A percentile compares a stretch with the other conserved stretches of the same genome.
These are phyloP conservation scores for Coleophoma cylindrospora DNA, from an alignment of 2,329 filamentous ascomycete species.

Conservation along the genomic window DNA sequence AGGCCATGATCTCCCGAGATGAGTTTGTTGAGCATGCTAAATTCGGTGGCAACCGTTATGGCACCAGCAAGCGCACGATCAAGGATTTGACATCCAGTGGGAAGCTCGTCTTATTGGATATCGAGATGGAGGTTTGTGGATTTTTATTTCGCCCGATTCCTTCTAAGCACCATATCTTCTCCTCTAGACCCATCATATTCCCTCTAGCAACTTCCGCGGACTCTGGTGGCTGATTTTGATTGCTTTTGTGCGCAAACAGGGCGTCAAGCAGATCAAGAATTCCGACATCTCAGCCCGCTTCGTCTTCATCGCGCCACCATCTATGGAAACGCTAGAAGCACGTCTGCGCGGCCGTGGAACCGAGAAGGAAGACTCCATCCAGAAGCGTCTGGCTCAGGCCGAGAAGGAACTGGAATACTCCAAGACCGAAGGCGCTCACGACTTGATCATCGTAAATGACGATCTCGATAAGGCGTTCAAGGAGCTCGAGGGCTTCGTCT, in stretches of 20 bases:
- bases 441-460: constrained; percentile 63
- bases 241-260: constrained; percentile 35
- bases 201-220: too few species aligned
- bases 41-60: constrained; percentile 84
- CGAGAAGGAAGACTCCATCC: constrained; percentile 69
- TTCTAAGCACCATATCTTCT: too few species aligned
- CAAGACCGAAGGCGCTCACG: constrained; percentile 60
- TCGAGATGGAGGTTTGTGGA: constrained; percentile 80
- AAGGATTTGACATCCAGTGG: constrained; percentile 67
- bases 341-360: constrained; percentile 71
- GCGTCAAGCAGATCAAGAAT: constrained; percentile 87
- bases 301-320: constrained; percentile 80
- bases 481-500: constrained; percentile 46
- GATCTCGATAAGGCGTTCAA: constrained; percentile 52
- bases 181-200: too few species aligned
- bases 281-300: constrained; percentile 72
- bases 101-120: constrained; percentile 79
- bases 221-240: background rate
- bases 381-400: constrained; percentile 66
- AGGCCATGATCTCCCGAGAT: constrained; percentile 58
- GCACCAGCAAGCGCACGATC: constrained; percentile 76
- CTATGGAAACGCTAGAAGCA: constrained; percentile 66
- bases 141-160: background rate
- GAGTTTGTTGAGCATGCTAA: constrained; percentile 82
- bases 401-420: constrained; percentile 70